Evolutionary conservation across 2,329 filamentous ascomycete species (phyloP), one percentile per base, ranked within the genome.

Genomic region (Alternaria arborescens): DNA sequence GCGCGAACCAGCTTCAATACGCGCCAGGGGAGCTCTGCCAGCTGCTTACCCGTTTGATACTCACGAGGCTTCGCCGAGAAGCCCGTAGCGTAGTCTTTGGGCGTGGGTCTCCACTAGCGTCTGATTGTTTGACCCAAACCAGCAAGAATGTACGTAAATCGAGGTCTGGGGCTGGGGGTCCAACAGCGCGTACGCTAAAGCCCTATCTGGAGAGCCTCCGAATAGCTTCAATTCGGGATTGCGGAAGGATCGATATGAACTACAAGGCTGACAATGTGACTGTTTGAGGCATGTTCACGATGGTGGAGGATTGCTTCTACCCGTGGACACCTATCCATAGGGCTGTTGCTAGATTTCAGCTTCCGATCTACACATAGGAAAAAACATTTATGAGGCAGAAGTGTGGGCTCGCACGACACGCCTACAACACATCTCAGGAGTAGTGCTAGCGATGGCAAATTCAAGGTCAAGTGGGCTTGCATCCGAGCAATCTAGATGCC

Each of bases 111-210:
- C 38, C 54, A 44, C 56, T 58, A 34, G 55, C 40, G 55, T 43
- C 61, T 63, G 68, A 67, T 66, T 40, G 44, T 51, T 58, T 53
- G 53, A 12, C 52, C 54, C 40, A 58, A 60, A 55, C 42, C 16
- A 56, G 51, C 57, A 62, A 48, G 55, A 51, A 51, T 44, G 54
- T 70, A 71, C 67, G 68, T 71, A 71, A 70, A 63, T 59, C 41
- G 50, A 60, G 52, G 36, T 61, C 46, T 64, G 55, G 63, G 55
- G 51, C 59, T 62, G 43, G 36, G 41, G 28, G 53, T 46, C 48
- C 55, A 59, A 60, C 60, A 52, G 47, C 60, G 54, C 40, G 42
- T 65, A 62, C 46, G 52, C 55, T 60, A 60, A 30, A 42, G 57
- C 60, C 65, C 53, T 48, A 55, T 68, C 58, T 61, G 60, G 58